Evolutionary conservation across 225 moss, liverwort and hornwort genomes (phyloP), one percentile per base, ranked within the genome.

Genomic region (Pseudoscleropodium purum): DNA sequence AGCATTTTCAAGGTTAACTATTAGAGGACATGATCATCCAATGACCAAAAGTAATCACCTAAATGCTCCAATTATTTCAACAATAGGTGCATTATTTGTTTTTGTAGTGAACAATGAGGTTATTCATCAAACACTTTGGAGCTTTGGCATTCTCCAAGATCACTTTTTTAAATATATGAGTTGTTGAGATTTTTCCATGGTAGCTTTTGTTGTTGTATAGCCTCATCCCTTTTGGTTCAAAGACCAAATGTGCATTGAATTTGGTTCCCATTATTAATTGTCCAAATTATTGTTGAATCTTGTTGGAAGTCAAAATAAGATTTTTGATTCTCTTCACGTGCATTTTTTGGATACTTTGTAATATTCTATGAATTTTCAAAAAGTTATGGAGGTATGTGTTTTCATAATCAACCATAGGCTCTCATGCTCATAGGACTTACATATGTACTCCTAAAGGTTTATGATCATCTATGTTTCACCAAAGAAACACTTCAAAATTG

Each of bases 1-100:
- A 2, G 0, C 3, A 0, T 43, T 47, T 72, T 3, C 1, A 41
- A 2, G 7, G 24, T 69, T 39, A 24, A 7, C 4, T 7, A 13
- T 69, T 24, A 13, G 39, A 68, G 7, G 45, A 29, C 0, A 11
- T 0, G 0, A 0, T 29, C 1, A 1, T 10, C 1, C 3, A 0
- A 18, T 18, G 18, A 45, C 30, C 31, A 11, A 25, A 75, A 3
- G 75, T 75, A 51, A 5, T 49, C 20, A 12, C 5, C 7, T 7
- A 49, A 75, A 33, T 33, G 13, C 19, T 51, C 2, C 0, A 1
- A 18, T 75, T 27, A 49, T 49, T 49, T 7, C 0, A 49, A 19
- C 49, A 49, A 75, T 49, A 12, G 11, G 49, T 75, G 12, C 2
- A 49, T 49, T 33, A 2, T 75, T 75, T 49, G 7, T 12, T 33